These are phyloP conservation scores for Dactylellina cionopaga DNA, from an alignment of 2,329 filamentous ascomycete genomes.

Conservation along the genomic window DNA sequence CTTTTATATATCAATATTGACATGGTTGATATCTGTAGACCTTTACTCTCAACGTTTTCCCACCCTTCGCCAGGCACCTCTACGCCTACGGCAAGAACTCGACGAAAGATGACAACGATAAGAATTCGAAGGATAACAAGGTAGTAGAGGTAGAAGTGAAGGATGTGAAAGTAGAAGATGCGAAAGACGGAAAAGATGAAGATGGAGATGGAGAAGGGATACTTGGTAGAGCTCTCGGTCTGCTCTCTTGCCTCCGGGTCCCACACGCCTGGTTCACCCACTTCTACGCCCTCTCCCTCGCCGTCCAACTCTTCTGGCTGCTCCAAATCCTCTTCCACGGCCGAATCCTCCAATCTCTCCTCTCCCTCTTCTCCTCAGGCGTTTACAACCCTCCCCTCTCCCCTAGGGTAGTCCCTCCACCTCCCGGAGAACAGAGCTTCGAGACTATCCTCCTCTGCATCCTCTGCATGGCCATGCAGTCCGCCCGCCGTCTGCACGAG, in stretches of 20 bases:
- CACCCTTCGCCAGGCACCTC: conserved; percentile 31
- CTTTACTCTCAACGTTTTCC: conserved; percentile 41
- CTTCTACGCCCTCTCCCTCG: conserved; percentile 80
- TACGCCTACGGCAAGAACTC: conserved; percentile 43
- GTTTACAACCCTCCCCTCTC: not conserved
- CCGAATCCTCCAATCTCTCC: conserved; percentile 64
- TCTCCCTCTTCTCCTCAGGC: conserved; percentile 61
- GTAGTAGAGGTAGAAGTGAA: too few species aligned
- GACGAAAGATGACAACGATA: conserved; percentile 14
- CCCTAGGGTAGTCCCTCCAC: conserved; percentile 56
- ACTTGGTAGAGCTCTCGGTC: conserved; percentile 62
- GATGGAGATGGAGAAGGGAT: not conserved
- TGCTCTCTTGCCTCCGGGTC: conserved; percentile 69
- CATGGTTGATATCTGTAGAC: conserved; percentile 18
- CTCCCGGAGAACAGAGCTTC: conserved; percentile 52
- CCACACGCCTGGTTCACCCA: conserved; percentile 90
- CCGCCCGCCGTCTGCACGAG: conserved; percentile 78
- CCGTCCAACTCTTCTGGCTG: conserved; percentile 78
- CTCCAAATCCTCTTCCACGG: conserved; percentile 71
- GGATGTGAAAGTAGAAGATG: conserved; percentile 51
- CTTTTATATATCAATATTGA: conserved; percentile 8
- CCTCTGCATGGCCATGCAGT: conserved; percentile 79
- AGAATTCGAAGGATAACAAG: too few species aligned
- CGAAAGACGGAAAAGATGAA: conserved; percentile 36
- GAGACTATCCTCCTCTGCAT: conserved; percentile 70